Base-by-base conservation (phyloP, 2,329 filamentous ascomycete genomes). In the Setomelanomma holmii region DNA sequence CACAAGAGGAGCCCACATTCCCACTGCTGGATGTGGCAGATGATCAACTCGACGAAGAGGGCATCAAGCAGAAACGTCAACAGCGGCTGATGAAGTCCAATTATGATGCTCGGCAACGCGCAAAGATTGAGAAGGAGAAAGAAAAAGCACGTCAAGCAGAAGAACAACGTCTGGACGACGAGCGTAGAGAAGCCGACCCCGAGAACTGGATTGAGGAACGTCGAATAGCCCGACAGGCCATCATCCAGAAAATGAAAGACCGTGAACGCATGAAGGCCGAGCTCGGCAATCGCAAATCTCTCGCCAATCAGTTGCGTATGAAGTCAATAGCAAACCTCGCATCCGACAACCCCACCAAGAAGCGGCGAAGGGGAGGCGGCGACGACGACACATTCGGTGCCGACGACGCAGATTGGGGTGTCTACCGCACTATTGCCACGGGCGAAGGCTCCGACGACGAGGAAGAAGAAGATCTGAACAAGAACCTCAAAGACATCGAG, bases 311-410 rank as follows among this genome's bases (percentile, higher is more conserved):
- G 75, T 96, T 96, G 77, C 90, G 95, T 58, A 99, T 99, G 95
- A 98, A 98, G 78, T 93, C 89, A 44, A 92, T 99, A 52, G 95
- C 95, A 53, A 97, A 96, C 69, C 87, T 99, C 1, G 95, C 95
- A 3, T 93, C 93, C 0, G 95, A 99, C 74, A 87, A 86, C 5
- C 92, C 93, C 0, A 78, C 76, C 5, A 92, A 93, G 73, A 96
- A 96, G 75, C 86, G 93, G 50, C 83, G 91, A 12, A 87, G 93
- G 16, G 92, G 91, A 5, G 90, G 89, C 6, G 90, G 89, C 4
- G 93, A 98, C 70, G 95, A 99, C 66, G 95, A 99, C 71, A 92
- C 91, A 54, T 99, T 99, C 70, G 95, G 95, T 50, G 93, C 93
- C 43, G 93, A 99, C 73, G 95, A 99, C 69, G 93, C 96, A 51